Evolutionary conservation across 306 rosid species (phyloP), one percentile per base, ranked within the genome.

Genomic region (Begonia peltatifolia): DNA sequence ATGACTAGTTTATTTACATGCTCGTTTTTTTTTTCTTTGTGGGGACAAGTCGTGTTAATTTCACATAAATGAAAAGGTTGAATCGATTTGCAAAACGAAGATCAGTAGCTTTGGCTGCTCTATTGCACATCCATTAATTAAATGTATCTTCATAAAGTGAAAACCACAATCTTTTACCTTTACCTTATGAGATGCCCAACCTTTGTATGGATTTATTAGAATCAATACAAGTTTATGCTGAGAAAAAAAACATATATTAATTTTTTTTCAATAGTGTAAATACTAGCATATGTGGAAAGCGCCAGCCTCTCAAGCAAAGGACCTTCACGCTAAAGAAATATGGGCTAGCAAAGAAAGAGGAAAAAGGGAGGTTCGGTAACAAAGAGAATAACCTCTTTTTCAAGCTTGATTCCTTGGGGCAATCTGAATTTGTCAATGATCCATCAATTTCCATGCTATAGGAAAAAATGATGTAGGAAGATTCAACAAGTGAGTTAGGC

Each of bases 401-500:
- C 3, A 82, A 71, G 63, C 92, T 83, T 54, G 90, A 63, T 61
- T 82, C 94, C 60, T 68, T 75, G 41, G 43, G 65, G 9, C 76
- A 80, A 54, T 83, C 94, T 20, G 81, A 73, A 78, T 83, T 87
- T 62, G 79, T 84, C 59, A 81, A 71, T 6, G 85, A 73, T 42
- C 78, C 94, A 74, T 85, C 94, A 62, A 74, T 58, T 67, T 85
- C 94, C 73, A 66, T 73, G 30, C 95, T 85, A 61, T 30, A 30
- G 38, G 38, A 5, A 30, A 30, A 30, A 30, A 30, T 30, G 38
- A 30, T 5, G 9, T 30, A 30, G 38, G 38, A 2, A 30, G 38
- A 30, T 30, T 30, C 38, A 30, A 30, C 38, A 30, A 30, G 38
- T 30, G 38, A 5, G 38, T 30, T 30, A 7, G 38, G 6, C 38